Conservation (phyloP, 805 yeast species). For the Zygosaccharomyces rouxii region DNA sequence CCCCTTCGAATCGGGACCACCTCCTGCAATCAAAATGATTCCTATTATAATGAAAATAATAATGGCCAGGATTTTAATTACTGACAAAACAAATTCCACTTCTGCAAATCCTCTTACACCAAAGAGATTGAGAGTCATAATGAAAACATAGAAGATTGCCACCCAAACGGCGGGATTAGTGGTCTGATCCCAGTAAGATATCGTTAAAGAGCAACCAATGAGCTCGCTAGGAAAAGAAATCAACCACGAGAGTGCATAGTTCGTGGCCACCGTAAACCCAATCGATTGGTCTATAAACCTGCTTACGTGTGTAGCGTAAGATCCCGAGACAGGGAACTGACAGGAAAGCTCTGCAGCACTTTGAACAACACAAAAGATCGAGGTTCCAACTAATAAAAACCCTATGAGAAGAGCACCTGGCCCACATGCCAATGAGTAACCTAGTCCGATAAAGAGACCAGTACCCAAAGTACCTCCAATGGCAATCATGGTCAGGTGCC, state of each 20-base stretch:
- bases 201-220: slow-evolving; percentile 51
- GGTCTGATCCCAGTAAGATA: slow-evolving; percentile 41
- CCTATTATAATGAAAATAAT: slow-evolving; percentile 49
- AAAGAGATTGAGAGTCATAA: slow-evolving; percentile 44
- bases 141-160: slow-evolving; percentile 30
- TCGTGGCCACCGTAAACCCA: slow-evolving; percentile 62
- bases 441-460: slow-evolving; percentile 32
- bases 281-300: slow-evolving; percentile 56
- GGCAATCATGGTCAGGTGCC: slow-evolving; percentile 32
- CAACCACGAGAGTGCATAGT: slow-evolving; percentile 53
- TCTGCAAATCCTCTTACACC: slow-evolving; percentile 55
- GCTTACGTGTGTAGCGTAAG: slow-evolving; percentile 52
- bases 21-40: slow-evolving; percentile 42
- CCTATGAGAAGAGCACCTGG: slow-evolving; percentile 30
- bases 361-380: slow-evolving; percentile 31
- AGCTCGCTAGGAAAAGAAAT: slow-evolving; percentile 51
- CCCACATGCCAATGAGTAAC: slow-evolving; percentile 24
- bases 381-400: slow-evolving; percentile 25
- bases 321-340: slow-evolving; percentile 48
- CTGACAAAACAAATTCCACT: slow-evolving; percentile 45
- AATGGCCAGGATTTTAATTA: slow-evolving; percentile 43
- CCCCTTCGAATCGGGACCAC: slow-evolving; percentile 42
- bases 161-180: slow-evolving; percentile 30
- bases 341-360: slow-evolving; percentile 45
- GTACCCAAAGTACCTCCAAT: slow-evolving; percentile 35